Conservation (phyloP, 257 asterid genomes). For the Solanum gandarillasii region DNA sequence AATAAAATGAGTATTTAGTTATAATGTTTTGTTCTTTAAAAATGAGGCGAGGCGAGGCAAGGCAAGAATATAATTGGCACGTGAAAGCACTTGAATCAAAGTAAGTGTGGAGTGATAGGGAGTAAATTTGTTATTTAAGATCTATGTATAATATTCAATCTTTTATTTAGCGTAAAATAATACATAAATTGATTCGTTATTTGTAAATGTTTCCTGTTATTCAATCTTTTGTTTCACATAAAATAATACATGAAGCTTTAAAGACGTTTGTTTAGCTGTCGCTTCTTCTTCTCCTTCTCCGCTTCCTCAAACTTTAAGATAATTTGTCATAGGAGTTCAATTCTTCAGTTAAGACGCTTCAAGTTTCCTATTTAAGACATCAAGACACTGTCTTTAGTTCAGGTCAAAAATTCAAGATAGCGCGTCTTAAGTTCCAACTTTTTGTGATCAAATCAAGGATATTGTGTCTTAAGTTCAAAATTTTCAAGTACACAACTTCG, state of each 20-base stretch:
- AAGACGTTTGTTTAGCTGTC: not conserved
- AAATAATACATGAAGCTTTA: not conserved
- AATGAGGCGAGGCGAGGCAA: not conserved
- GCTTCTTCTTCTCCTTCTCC: not conserved
- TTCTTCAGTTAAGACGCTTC: not conserved
- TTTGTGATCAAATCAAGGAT: not conserved
- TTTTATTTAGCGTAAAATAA: not conserved
- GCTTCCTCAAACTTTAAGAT: not conserved
- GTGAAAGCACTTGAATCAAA: not conserved
- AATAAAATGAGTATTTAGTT: too few relatives aligned
- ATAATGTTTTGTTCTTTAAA: not conserved
- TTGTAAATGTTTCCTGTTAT: not conserved
- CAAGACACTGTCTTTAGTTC: not conserved
- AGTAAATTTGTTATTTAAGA: too few relatives aligned
- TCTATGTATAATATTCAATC: not conserved
- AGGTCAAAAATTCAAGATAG: too few relatives aligned
- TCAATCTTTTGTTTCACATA: not conserved
- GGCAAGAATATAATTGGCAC: not conserved
- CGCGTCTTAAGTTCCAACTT: not conserved
- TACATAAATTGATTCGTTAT: too few relatives aligned
- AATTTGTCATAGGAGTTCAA: not conserved
- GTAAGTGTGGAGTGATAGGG: not conserved
- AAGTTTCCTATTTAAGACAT: not conserved
- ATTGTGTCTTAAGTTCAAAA: not conserved
- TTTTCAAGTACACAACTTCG: not conserved